phyloP scores from a whole-genome alignment of 2,329 filamentous ascomycete species.

The Sarocladiaceae sp. region DNA sequence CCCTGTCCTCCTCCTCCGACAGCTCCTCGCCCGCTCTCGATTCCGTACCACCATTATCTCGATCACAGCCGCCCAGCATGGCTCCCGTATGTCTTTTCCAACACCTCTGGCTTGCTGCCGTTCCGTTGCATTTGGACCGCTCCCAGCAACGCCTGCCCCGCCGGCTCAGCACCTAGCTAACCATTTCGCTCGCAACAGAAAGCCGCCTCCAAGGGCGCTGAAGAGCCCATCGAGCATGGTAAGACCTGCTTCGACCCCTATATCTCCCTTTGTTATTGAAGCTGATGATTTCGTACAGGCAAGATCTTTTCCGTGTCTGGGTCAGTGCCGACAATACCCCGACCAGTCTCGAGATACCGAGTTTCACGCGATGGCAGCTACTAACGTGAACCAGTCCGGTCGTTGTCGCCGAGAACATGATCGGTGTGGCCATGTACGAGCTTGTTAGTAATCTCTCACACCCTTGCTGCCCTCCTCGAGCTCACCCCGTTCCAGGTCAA shows the following conservation, averaged over 20 bases:
- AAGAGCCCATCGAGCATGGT: slow-evolving; percentile 33
- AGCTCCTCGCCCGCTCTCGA: slow-evolving; percentile 20
- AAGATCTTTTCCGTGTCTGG: slow-evolving; percentile 59
- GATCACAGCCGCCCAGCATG: slow-evolving; percentile 39
- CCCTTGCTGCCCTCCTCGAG: neutral
- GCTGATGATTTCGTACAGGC: slow-evolving; percentile 29
- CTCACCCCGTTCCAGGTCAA: slow-evolving; percentile 54
- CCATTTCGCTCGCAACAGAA: slow-evolving; percentile 9
- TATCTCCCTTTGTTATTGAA: neutral
- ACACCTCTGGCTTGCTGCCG: slow-evolving; percentile 12
- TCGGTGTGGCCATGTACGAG: slow-evolving; percentile 99
- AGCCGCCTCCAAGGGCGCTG: slow-evolving; percentile 28
- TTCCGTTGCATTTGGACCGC: slow-evolving; percentile 16
- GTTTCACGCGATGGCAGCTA: slow-evolving; percentile 7
- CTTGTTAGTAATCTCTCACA: slow-evolving; percentile 52
- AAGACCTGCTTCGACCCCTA: slow-evolving; percentile 17
- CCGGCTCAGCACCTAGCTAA: slow-evolving; percentile 10
- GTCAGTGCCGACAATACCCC: slow-evolving; percentile 32
- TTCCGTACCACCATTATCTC: slow-evolving; percentile 18
- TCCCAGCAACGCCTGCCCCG: slow-evolving; percentile 10
- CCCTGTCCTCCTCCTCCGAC: slow-evolving; percentile 23
- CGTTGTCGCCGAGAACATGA: slow-evolving; percentile 96
- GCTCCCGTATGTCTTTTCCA: slow-evolving; percentile 42
- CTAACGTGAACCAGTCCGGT: slow-evolving; percentile 58
- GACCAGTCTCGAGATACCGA: slow-evolving; percentile 8